phyloP scores from a whole-genome alignment of 208 protist genomes.

The Trypanosoma rangeli region DNA sequence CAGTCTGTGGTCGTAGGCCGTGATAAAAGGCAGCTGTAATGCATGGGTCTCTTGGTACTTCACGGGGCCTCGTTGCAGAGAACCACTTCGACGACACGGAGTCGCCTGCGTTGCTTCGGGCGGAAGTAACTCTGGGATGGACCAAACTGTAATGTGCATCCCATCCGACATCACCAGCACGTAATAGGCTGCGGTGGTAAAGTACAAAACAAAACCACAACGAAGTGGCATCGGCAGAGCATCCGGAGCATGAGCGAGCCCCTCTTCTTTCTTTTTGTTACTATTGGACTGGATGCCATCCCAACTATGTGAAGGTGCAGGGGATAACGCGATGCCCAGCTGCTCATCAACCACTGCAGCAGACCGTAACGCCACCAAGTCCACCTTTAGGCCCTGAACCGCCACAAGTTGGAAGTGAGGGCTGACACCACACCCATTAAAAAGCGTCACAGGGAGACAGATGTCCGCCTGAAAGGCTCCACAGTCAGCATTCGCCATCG shows the following conservation, averaged over 20 bases:
- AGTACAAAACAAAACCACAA: slow-evolving; percentile 22
- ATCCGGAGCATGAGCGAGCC: background rate
- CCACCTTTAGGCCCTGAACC: background rate
- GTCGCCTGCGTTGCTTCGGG: background rate
- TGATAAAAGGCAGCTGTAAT: slow-evolving; percentile 25
- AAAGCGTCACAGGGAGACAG: background rate
- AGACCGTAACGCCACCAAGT: slow-evolving; percentile 5
- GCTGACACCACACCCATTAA: background rate
- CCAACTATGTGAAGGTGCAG: background rate
- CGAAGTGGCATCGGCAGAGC: background rate
- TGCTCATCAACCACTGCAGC: slow-evolving; percentile 12
- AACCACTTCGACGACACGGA: background rate
- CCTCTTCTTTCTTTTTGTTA: background rate
- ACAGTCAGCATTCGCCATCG: slow-evolving; percentile 17
- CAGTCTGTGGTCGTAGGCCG: slow-evolving; percentile 20
- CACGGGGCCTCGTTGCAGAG: slow-evolving; percentile 15
- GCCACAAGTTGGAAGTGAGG: slow-evolving; percentile 19
- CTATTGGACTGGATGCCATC: background rate
- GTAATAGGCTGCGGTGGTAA: slow-evolving; percentile 17
- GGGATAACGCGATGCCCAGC: slow-evolving; percentile 13
- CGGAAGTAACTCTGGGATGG: slow-evolving; percentile 19
- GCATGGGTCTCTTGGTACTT: slow-evolving; percentile 21
- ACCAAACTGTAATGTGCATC: slow-evolving; percentile 4
- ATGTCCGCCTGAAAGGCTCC: slow-evolving; percentile 4
- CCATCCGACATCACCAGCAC: slow-evolving; percentile 20